These are phyloP conservation scores for Drechslerella coelobrocha DNA, from an alignment of 2,329 filamentous ascomycete genomes.

Conservation along the genomic window DNA sequence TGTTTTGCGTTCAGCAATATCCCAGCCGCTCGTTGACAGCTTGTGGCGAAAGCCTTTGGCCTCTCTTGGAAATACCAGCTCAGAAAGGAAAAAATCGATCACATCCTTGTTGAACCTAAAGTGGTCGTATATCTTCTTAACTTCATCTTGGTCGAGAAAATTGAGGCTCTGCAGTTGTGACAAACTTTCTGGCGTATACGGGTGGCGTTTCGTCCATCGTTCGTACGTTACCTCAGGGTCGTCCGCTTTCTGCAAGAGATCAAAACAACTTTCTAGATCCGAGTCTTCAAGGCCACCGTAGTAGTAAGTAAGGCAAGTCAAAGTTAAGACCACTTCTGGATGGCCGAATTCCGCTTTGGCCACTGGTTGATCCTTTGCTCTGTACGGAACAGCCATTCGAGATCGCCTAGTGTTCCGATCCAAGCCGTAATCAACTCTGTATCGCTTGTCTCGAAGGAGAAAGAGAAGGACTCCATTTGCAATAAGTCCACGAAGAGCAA, in stretches of 20 bases:
- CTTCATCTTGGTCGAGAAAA: conserved; percentile 15
- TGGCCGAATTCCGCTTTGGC: conserved; percentile 68
- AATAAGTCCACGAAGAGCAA: conserved; percentile 66
- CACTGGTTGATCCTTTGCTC: conserved; percentile 67
- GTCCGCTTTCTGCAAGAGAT: conserved; percentile 63
- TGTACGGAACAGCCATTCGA: conserved; percentile 67
- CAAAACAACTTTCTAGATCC: conserved; percentile 63
- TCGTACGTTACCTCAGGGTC: conserved; percentile 64
- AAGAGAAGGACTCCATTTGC: conserved; percentile 65
- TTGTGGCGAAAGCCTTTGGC: conserved; percentile 70
- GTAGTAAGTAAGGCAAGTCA: conserved; percentile 67
- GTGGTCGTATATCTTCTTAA: conserved; percentile 65
- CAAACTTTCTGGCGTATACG: conserved; percentile 58
- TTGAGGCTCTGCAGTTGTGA: conserved; percentile 56
- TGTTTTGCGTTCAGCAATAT: conserved; percentile 63
- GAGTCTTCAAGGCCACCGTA: conserved; percentile 64
- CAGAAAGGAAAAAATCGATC: conserved; percentile 70
- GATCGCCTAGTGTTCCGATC: conserved; percentile 59
- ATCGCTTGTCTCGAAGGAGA: conserved; percentile 66
- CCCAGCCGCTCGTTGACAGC: conserved; percentile 71
- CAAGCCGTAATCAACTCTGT: conserved; percentile 70
- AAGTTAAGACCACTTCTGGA: conserved; percentile 66
- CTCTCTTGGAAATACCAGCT: conserved; percentile 68
- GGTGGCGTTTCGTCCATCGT: conserved; percentile 59
- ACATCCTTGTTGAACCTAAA: conserved; percentile 63